Evolutionary conservation across 805 yeast genomes (phyloP).

Genomic region (Pichia gijzeniarum): DNA sequence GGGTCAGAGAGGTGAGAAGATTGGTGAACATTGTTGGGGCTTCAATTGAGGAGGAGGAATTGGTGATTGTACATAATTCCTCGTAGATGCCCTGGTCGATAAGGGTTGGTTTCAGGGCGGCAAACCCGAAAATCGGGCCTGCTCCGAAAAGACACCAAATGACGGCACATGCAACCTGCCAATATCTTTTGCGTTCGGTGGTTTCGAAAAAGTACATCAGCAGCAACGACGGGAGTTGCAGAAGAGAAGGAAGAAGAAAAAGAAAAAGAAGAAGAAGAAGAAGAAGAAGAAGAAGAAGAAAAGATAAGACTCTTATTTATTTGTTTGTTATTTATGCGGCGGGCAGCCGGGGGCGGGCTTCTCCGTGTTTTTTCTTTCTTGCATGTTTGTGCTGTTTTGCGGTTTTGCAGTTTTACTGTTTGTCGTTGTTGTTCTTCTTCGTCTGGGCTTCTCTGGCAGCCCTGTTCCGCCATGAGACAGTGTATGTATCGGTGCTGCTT

Average conservation of each 20-base stretch:
- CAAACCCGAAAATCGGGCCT: conserved; percentile 56
- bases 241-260: neutral
- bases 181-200: conserved; percentile 26
- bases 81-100: conserved; percentile 44
- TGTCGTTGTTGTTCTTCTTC: too few relatives aligned
- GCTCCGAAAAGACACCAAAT: conserved; percentile 51
- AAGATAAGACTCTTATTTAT: neutral
- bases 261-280: conserved; percentile 2
- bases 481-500: too few relatives aligned
- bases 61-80: conserved; percentile 29
- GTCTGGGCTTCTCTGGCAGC: too few relatives aligned
- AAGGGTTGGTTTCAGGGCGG: conserved; percentile 50
- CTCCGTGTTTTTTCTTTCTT: neutral
- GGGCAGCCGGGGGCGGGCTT: too few relatives aligned
- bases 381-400: too few relatives aligned
- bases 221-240: neutral
- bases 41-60: conserved; percentile 1
- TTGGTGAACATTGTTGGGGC: neutral
- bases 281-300: neutral
- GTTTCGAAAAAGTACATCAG: conserved; percentile 30
- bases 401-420: too few relatives aligned
- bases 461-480: too few relatives aligned
- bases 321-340: too few relatives aligned
- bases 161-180: conserved; percentile 45
- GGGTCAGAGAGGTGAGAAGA: conserved; percentile 2